Conservation (phyloP, 176 grass and related monocot genomes). For the Triticum turgidum region DNA sequence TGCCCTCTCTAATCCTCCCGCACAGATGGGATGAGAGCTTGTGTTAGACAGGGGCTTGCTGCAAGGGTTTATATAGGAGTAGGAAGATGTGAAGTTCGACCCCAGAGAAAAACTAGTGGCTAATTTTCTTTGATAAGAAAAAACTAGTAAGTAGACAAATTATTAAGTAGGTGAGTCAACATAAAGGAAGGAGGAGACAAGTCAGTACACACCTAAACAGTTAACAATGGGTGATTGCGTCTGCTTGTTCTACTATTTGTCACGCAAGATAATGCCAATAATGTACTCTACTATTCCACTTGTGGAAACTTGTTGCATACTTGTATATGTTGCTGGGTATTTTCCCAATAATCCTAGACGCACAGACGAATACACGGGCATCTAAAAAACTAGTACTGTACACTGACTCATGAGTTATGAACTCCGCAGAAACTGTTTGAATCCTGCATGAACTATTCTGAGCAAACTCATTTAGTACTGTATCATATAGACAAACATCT, state of each 20-base stretch:
- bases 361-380: too few relatives aligned
- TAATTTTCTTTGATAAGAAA: background rate
- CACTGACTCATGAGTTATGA: too few relatives aligned
- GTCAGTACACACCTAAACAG: background rate
- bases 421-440: too few relatives aligned
- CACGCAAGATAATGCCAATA: background rate
- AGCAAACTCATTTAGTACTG: too few relatives aligned
- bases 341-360: too few relatives aligned
- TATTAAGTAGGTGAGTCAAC: conserved; percentile 40
- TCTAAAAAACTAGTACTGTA: too few relatives aligned
- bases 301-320: too few relatives aligned
- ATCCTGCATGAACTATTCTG: too few relatives aligned
- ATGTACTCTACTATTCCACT: too few relatives aligned
- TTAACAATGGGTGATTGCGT: background rate
- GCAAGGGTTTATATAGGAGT: background rate
- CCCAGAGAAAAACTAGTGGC: too few relatives aligned
- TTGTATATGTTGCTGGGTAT: too few relatives aligned
- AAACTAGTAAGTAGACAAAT: background rate
- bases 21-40: background rate
- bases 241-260: conserved; percentile 10
- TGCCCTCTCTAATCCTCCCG: background rate
- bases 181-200: conserved; percentile 7
- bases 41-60: background rate
- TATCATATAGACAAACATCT: too few relatives aligned
- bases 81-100: background rate